Base-by-base conservation (phyloP, 306 rosid species). In the Canavalia gladiata region DNA sequence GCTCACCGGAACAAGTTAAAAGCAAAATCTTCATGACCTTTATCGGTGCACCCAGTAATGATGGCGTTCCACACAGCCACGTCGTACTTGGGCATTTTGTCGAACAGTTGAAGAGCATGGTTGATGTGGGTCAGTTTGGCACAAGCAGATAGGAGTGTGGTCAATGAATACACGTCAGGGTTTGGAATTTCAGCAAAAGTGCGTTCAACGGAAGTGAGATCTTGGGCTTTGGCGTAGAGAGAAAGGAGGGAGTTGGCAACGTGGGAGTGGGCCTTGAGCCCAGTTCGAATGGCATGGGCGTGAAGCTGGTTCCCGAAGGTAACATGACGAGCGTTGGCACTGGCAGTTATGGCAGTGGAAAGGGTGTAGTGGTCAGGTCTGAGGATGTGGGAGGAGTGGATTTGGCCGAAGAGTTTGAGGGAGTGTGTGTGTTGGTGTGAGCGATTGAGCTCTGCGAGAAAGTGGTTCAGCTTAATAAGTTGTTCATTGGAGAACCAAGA, bases 11-110 rank as follows among this genome's bases (percentile, higher is more conserved):
- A 94, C 82, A 86, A 72, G 13, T 12, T 8, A 47, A 90, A 62
- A 82, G 90, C 92, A 83, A 85, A 63, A 33, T 64, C 70, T 37
- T 39, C 54, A 9, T 10, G 30, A 18, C 92, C 89, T 52, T 82
- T 86, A 64, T 83, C 84, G 0, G 83, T 73, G 62, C 86, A 88
- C 4, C 97, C 97, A 1, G 97, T 90, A 1, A 90, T 89, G 11
- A 90, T 47, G 45, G 97, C 97, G 72, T 93, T 93, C 98, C 97
- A 93, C 85, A 85, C 68, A 0, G 90, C 89, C 67, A 87, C 97
- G 41, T 87, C 72, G 13, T 73, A 18, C 29, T 42, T 72, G 0
- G 92, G 94, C 89, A 84, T 87, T 87, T 69, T 8, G 57, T 82
- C 97, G 54, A 91, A 91, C 52, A 90, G 7, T 42, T 86, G 68